A percentile compares a stretch with the other conserved stretches of the same genome.
These are phyloP conservation scores for Anthoceros angustus DNA, from an alignment of 225 moss, liverwort and hornwort species.

Conservation along the genomic window DNA sequence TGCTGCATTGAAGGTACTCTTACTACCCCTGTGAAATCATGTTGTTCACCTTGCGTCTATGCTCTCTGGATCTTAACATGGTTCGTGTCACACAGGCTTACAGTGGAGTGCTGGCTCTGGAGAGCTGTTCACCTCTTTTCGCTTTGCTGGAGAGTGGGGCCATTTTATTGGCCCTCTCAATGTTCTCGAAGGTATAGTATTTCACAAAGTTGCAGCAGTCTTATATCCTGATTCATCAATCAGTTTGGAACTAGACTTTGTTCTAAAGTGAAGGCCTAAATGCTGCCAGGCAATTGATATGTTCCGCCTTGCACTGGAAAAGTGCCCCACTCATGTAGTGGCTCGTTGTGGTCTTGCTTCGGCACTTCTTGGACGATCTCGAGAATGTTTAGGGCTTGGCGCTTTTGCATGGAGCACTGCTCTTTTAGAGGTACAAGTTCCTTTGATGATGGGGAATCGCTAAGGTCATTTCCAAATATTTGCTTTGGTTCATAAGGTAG, in stretches of 20 bases:
- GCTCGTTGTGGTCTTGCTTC: conserved; percentile 83
- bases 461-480: background rate
- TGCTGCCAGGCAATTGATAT: conserved; percentile 51
- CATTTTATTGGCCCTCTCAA: conserved; percentile 65
- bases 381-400: conserved; percentile 60
- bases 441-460: background rate
- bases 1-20: conserved; percentile 81
- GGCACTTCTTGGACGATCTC: conserved; percentile 84
- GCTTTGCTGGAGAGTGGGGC: conserved; percentile 81
- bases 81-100: conserved; percentile 43
- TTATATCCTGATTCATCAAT: too few species aligned
- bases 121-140: conserved; percentile 44
- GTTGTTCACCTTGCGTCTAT: background rate
- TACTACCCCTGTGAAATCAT: background rate
- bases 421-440: conserved; percentile 41
- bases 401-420: conserved; percentile 77
- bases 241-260: too few species aligned
- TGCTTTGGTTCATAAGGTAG: background rate
- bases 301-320: conserved; percentile 51
- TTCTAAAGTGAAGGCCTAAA: too few species aligned
- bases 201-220: too few species aligned
- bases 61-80: too few species aligned
- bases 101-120: conserved; percentile 51
- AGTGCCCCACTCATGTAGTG: conserved; percentile 57
- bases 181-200: conserved; percentile 39